Percentiles rank a stretch among this genome's conserved stretches.
Conservation (phyloP, 225 moss, liverwort and hornwort species). For the Thuidium tamariscinum region DNA sequence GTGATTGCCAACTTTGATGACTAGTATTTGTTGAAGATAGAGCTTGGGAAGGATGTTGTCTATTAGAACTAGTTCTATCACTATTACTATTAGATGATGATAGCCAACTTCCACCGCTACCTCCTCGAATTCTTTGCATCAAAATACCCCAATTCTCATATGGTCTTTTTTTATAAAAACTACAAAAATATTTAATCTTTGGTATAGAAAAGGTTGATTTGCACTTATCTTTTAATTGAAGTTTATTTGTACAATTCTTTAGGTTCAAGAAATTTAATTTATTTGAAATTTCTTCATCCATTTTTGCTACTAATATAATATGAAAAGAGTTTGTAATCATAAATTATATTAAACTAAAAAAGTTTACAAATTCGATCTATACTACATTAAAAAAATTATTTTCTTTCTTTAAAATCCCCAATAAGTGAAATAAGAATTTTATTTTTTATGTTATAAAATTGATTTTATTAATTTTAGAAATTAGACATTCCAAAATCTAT, state of each 20-base stretch:
- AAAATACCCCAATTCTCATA: not conserved
- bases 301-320: not conserved
- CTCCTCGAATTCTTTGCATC: not conserved
- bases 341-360: too few species aligned
- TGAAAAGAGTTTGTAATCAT: not conserved
- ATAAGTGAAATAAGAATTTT: too few species aligned
- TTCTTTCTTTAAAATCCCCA: fast-evolving
- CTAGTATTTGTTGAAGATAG: not conserved
- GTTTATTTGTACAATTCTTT: not conserved
- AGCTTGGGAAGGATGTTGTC: not conserved
- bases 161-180: not conserved
- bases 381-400: not conserved
- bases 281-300: not conserved
- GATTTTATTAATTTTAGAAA: too few species aligned
- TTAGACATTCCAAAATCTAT: not conserved
- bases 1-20: not conserved
- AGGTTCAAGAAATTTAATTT: not conserved
- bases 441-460: too few species aligned
- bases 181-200: not conserved
- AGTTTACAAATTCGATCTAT: fast-evolving
- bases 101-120: not conserved
- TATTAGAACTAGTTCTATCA: too few species aligned
- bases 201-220: not conserved
- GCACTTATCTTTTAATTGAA: not conserved
- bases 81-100: not conserved